A percentile compares a stretch with the other conserved stretches of the same genome.
These are phyloP conservation scores for Verticillium albo-atrum DNA, from an alignment of 2,329 filamentous ascomycete species.

Conservation along the genomic window DNA sequence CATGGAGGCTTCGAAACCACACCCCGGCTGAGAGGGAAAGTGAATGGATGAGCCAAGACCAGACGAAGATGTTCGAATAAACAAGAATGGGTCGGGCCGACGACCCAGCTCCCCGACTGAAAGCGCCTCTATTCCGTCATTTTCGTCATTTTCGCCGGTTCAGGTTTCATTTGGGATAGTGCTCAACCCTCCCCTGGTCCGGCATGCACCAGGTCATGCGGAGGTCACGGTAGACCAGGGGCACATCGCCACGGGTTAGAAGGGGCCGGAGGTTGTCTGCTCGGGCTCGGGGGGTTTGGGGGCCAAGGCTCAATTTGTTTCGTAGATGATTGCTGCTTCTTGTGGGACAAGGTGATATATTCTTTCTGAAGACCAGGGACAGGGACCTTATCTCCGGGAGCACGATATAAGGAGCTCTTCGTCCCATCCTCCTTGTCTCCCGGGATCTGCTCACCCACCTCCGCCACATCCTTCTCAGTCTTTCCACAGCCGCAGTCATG, in stretches of 20 bases:
- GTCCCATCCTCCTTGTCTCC: background rate
- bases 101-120: background rate
- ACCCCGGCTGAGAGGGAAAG: background rate
- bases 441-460: background rate
- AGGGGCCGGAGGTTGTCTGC: background rate
- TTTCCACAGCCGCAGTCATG: slow-evolving; percentile 9
- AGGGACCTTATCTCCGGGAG: background rate
- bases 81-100: background rate
- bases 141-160: background rate
- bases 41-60: no score
- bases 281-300: background rate
- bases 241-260: background rate
- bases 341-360: background rate
- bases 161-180: background rate
- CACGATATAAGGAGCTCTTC: background rate
- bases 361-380: background rate
- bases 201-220: background rate
- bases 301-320: background rate
- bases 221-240: background rate
- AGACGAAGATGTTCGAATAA: background rate
- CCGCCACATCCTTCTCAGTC: background rate
- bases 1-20: background rate
- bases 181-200: background rate
- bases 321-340: background rate
- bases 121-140: background rate